Evolutionary conservation across 2,329 filamentous ascomycete species (phyloP), one percentile per base, ranked within the genome.

Genomic region (Coniella lustricola): DNA sequence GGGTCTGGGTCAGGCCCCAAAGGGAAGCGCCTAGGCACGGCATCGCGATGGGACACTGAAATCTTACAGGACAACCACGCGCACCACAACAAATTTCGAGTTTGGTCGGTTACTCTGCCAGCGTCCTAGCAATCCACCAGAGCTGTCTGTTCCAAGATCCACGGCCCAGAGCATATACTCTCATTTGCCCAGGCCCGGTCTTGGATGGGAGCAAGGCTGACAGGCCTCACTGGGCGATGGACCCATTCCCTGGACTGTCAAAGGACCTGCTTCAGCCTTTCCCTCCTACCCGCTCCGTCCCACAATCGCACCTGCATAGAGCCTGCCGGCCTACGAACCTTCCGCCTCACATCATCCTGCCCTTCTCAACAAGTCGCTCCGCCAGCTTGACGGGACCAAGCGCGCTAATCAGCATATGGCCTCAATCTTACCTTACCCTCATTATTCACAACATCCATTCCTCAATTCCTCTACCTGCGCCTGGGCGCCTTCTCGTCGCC

Each of bases 1-100:
- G 29, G 40, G 22, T 31, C 13, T 42, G 40, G 38, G 20, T 29
- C 40, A 33, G 31, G 17, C 32, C 40, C 31, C 25, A 25, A 42
- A 29, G 25, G 17, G 40, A 16, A 33, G n/a, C 29, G 25, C 8
- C n/a, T n/a, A n/a, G n/a, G 38, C 38, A 41, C 9, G 40, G 29
- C 29, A 29, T 42, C 40, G 40, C 40, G 40, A 42, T 42, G 40
- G 38, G 40, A 42, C 40, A 42, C 29, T 41, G 40, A 42, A 42
- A 32, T 42, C 40, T 42, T 42, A 33, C 40, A 33, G 38, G 38
- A 29, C 31, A 42, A 7, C 34, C 31, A 29, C 33, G 33, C 43
- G 33, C 43, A 21, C 29, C 43, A 16, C 17, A 22, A 45, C n/a
- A 33, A 25, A 14, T 29, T 29, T 20, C n/a, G 16, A 14, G 17